Conservation (phyloP, 1,284 basidiomycete species). For the Cryptococcus deneoformans region DNA sequence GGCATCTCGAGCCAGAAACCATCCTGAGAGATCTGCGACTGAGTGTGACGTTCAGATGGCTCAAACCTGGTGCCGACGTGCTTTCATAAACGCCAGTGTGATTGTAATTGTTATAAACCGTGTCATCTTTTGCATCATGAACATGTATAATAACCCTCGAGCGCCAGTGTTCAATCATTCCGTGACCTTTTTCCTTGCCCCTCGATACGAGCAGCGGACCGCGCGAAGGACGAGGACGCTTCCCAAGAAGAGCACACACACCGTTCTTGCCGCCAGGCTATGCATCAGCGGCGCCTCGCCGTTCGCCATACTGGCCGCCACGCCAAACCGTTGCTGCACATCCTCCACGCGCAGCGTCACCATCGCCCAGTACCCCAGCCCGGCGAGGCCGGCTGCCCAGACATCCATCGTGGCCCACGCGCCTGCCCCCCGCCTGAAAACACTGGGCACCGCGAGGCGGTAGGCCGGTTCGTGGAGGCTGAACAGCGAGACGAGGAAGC, state of each 20-base stretch:
- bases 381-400: conserved; percentile 29
- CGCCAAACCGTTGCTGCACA: too few relatives aligned
- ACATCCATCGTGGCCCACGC: conserved; percentile 35
- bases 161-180: too few relatives aligned
- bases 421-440: conserved; percentile 26
- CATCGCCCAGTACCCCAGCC: conserved; percentile 25
- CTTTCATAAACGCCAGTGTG: conserved; percentile 15
- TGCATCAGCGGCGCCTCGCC: too few relatives aligned
- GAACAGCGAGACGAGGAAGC: conserved; percentile 30
- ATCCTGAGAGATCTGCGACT: conserved; percentile 40
- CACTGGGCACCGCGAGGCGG: conserved; percentile 25
- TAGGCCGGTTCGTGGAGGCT: conserved; percentile 28
- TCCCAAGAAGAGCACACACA: too few relatives aligned
- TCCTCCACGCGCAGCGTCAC: neutral
- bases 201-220: too few relatives aligned
- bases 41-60: conserved; percentile 47
- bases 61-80: conserved; percentile 43
- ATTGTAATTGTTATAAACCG: too few relatives aligned
- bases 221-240: too few relatives aligned
- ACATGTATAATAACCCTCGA: too few relatives aligned
- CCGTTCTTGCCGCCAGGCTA: too few relatives aligned
- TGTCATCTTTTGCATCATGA: too few relatives aligned
- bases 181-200: too few relatives aligned
- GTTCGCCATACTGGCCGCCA: too few relatives aligned
- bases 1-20: conserved; percentile 9